Conservation (phyloP, 768 basidiomycete species). For the Leccinum disarticulatum region DNA sequence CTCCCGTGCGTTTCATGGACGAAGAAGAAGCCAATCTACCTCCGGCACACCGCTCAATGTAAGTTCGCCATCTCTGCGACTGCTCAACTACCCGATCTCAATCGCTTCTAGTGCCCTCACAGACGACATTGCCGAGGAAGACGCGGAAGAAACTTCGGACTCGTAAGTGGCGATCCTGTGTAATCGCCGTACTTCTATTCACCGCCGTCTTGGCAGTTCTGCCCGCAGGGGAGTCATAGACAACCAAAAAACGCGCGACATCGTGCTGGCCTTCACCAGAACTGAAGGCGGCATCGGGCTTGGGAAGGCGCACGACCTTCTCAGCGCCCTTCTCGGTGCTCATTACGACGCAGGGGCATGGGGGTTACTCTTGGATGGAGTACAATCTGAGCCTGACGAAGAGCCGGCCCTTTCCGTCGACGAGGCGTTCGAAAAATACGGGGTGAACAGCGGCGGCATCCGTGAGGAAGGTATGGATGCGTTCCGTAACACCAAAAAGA, state of each 20-base stretch:
- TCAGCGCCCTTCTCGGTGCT: neutral
- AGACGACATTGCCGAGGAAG: too few species aligned
- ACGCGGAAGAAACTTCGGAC: too few species aligned
- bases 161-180: too few species aligned
- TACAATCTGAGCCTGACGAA: neutral
- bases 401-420: neutral
- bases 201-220: neutral
- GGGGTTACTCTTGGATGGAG: neutral
- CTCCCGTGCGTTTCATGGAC: neutral
- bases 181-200: neutral
- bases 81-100: neutral
- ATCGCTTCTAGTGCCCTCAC: too few species aligned
- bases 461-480: too few species aligned
- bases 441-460: neutral
- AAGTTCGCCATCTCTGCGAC: too few species aligned
- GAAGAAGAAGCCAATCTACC: neutral
- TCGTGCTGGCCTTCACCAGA: neutral
- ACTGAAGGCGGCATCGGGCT: neutral
- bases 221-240: neutral
- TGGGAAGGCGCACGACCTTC: neutral
- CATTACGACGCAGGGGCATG: neutral
- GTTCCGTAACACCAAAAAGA: too few species aligned
- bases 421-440: neutral
- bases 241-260: neutral
- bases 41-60: too few species aligned